Percentiles rank a stretch among this genome's conserved stretches.
These are phyloP conservation scores for Verticillium dahliae DNA, from an alignment of 2,329 filamentous ascomycete species.

Conservation along the genomic window DNA sequence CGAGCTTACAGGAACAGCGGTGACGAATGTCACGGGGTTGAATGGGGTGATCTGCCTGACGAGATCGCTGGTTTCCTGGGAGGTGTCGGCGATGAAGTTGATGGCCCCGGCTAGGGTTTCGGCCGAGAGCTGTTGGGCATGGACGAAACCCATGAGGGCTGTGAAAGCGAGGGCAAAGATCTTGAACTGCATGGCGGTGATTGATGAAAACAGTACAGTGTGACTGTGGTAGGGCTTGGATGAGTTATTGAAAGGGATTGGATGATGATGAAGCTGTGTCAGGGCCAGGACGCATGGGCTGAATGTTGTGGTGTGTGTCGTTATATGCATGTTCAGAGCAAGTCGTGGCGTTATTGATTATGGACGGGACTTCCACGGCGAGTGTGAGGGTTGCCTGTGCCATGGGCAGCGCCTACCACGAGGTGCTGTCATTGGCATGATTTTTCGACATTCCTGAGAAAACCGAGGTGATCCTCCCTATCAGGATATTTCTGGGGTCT, in stretches of 20 bases:
- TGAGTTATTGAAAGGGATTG: not conserved
- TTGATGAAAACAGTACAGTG: not conserved
- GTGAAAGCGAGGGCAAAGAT: constrained; percentile 10
- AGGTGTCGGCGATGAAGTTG: constrained; percentile 8
- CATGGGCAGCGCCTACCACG: not conserved
- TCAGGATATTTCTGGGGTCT: not conserved
- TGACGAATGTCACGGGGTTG: not conserved
- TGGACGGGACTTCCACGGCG: not conserved
- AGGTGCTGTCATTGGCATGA: not conserved
- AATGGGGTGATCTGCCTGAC: constrained; percentile 1
- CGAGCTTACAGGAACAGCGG: constrained; percentile 2
- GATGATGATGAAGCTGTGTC: not conserved
- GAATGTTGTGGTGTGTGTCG: no score
- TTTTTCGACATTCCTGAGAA: not conserved
- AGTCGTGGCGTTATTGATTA: no score
- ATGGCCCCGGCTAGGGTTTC: constrained; percentile 6
- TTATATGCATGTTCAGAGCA: no score
- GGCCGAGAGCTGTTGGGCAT: constrained; percentile 6
- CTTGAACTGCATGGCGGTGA: constrained; percentile 13
- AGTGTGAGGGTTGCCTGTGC: not conserved
- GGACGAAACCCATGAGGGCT: constrained; percentile 8
- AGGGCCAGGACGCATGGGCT: no score
- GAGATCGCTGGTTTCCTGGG: constrained; percentile 6
- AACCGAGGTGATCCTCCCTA: not conserved
- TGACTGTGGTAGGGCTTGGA: not conserved